These are phyloP conservation scores for Baudoinia panamericana DNA, from an alignment of 495 filamentous ascomycete species.

Conservation along the genomic window DNA sequence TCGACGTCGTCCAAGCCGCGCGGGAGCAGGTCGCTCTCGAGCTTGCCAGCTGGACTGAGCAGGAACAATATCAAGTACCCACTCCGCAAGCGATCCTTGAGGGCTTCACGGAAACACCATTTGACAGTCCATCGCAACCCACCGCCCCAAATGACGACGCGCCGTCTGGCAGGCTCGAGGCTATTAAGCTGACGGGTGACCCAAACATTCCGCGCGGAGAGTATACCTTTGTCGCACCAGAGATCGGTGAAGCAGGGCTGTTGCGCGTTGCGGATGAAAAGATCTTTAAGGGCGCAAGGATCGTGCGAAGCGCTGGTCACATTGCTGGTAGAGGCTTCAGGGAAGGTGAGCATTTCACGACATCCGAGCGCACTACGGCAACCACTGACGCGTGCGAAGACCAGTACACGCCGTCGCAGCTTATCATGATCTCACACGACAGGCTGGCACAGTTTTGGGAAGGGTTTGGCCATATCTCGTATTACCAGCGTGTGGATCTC, in stretches of 20 bases:
- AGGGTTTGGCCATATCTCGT: slow-evolving; percentile 64
- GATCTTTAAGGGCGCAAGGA: slow-evolving; percentile 56
- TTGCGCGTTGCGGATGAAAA: slow-evolving; percentile 49
- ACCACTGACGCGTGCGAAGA: slow-evolving; percentile 31
- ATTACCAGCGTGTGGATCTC: slow-evolving; percentile 66
- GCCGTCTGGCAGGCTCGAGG: slow-evolving; percentile 53
- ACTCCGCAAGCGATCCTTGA: background rate
- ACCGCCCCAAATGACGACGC: slow-evolving; percentile 19
- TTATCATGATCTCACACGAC: slow-evolving; percentile 68
- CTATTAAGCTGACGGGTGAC: slow-evolving; percentile 84
- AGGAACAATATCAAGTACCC: background rate
- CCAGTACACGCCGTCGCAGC: slow-evolving; percentile 54
- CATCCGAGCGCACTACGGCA: slow-evolving; percentile 5
- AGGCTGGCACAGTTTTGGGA: slow-evolving; percentile 74
- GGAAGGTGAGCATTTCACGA: slow-evolving; percentile 42
- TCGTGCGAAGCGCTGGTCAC: slow-evolving; percentile 67
- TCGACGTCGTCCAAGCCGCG: background rate
- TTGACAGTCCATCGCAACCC: background rate
- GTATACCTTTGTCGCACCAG: slow-evolving; percentile 61
- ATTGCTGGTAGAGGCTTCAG: slow-evolving; percentile 58
- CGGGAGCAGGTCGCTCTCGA: background rate
- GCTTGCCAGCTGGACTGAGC: background rate
- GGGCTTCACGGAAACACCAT: slow-evolving; percentile 3
- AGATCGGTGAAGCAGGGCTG: slow-evolving; percentile 53
- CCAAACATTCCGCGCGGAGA: slow-evolving; percentile 78